Base-by-base conservation (phyloP, 2,329 filamentous ascomycete genomes). In the Grosmannia penicillata region DNA sequence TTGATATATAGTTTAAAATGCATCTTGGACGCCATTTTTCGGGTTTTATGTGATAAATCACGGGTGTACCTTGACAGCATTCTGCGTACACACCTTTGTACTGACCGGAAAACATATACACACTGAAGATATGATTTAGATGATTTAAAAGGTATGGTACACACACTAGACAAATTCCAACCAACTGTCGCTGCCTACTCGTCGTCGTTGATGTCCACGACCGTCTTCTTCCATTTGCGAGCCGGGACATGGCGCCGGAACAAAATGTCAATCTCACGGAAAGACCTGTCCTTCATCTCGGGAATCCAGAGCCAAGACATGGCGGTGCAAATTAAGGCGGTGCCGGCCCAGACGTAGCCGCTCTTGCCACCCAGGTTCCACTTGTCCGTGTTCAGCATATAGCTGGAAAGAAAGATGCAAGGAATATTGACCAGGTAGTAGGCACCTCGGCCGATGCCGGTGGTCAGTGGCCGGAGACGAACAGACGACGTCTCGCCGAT, bases 251-350 rank as follows among this genome's bases (percentile, higher is more conserved):
- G 54, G 48, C 72, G 68, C 39, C 59, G 62, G 61, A 73, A 74
- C 51, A 74, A 38, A 47, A 74, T 73, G 51, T 76, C 72, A 47
- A 74, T 72, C 58, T 77, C 72, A 45, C 72, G 71, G 58, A 63
- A 76, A 22, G 71, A 70, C 28, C 66, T 60, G 47, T 57, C 48
- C 60, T 71, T 72, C 63, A 72, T 70, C 62, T 74, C 70, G 8
- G 70, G 70, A 36, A 74, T 37, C 45, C 41, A 63, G 44, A 67
- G 53, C 51, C 46, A 74, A 6, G 70, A 60, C 44, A 64, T 42
- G 44, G 65, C 46, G 36, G 65, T 59, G 53, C 73, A 78, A 49
- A 73, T 11, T 27, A 75, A 56, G 26, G 59, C 75, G 13, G 75
- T 72, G 33, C 57, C 68, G 47, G 56, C 72, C 75, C 68, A 74